Evolutionary conservation across 176 grass and related monocot genomes (phyloP).

Genomic region (Eragrostis nindensis): DNA sequence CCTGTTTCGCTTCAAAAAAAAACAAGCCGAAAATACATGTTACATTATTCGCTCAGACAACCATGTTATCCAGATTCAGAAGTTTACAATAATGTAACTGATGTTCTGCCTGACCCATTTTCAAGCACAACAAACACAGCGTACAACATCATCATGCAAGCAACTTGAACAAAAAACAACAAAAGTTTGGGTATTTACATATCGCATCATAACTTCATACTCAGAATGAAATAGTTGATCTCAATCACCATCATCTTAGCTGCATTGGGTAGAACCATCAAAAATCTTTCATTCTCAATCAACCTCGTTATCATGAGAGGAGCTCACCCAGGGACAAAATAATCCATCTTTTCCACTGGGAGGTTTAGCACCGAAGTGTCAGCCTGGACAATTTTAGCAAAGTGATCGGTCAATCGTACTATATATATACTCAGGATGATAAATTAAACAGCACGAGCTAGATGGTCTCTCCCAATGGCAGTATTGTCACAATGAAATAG

Average conservation of each 20-base stretch:
- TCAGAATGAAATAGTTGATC: not conserved
- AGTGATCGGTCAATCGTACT: not conserved
- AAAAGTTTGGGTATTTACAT: constrained; percentile 36
- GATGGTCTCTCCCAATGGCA: not conserved
- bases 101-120: not conserved
- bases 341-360: constrained; percentile 94
- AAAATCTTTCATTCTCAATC: not conserved
- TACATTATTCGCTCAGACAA: not conserved
- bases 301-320: not conserved
- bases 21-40: not conserved
- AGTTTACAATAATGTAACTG: not conserved
- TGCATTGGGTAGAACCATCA: not conserved
- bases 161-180: not conserved
- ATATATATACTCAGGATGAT: not conserved
- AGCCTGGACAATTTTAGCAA: constrained; percentile 41
- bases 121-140: constrained; percentile 17
- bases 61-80: not conserved
- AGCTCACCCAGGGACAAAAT: constrained; percentile 83
- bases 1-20: too few species aligned
- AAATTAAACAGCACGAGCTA: not conserved
- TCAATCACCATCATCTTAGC: constrained; percentile 19
- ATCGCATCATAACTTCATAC: not conserved
- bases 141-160: not conserved
- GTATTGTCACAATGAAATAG: not conserved
- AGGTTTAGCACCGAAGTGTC: constrained; percentile 95